Base-by-base conservation (phyloP, 306 rosid species). In the Vigna hirtella region DNA sequence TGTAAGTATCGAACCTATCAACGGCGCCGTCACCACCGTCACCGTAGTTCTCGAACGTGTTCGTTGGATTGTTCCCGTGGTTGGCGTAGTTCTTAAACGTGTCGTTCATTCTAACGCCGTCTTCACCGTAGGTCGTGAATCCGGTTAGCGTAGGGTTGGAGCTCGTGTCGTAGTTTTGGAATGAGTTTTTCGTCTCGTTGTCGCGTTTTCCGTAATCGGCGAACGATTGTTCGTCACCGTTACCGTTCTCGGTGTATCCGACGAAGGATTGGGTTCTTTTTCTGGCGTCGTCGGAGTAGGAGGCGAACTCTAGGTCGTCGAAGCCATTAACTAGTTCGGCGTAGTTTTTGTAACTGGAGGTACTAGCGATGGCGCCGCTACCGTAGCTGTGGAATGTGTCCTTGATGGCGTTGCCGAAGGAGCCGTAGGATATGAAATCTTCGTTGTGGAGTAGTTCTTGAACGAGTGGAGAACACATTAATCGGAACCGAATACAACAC, bases 361-460 rank as follows among this genome's bases (percentile, higher is more conserved):
- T 2, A 0, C 88, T 87, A 13, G 79, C 80, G 71, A 12, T 71
- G 63, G 88, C 69, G 20, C 73, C 73, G 32, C 77, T 24, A 22
- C 64, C 86, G 52, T 88, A 88, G 51, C 69, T 59, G 81, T 50
- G 81, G 77, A 88, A 88, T 77, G 84, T 86, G 78, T 88, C 65
- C 72, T 84, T 88, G 7, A 81, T 65, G 30, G 86, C 82, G 77
- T 88, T 88, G 26, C 81, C 86, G 0, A 68, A 76, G 14, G 78
- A 16, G 20, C 56, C 90, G 71, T 88, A 84, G 65, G 61, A 80
- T 61, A 18, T 22, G 76, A 88, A 88, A 52, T 42, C 36, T 42
- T 86, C 88, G 16, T 7, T 40, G 22, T 20, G 22, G 1, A 20
- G 1, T 20, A 20, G 22, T 20, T 20, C 22, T 20, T 20, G 22